Evolutionary conservation across 768 basidiomycete genomes (phyloP), one percentile per base, ranked within the genome.

Genomic region (Polyporus arcularius): DNA sequence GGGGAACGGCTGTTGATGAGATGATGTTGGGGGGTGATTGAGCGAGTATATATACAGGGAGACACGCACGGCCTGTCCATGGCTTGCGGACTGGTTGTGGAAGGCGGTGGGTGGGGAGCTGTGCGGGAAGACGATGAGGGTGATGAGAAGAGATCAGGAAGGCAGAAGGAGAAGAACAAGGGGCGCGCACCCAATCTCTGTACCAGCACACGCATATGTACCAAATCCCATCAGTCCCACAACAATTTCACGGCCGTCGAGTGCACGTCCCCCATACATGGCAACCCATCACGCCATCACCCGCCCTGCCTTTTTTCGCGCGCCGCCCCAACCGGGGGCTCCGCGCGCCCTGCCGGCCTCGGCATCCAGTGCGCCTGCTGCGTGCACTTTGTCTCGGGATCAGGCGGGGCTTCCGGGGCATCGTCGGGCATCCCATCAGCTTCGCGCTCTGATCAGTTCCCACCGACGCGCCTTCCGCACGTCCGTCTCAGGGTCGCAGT

Each of bases 71-170:
- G 58, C 57, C 60, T 61, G 65, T 55, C 58, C 68, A 69, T 68
- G 61, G 57, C 60, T 60, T 57, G 47, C 28, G 38, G 56, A 40
- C 48, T 56, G 61, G 61, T 42, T 11, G 52, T 35, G 57, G 54
- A 65, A 68, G 69, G 64, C 69, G 68, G 69, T 68, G 64, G 64
- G 57, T 38, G 56, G 61, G 64, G 52, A 60, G 60, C 64, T 65
- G 68, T 64, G 64, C 65, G 65, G 50, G 65, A 67, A 63, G 66
- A 62, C 62, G 64, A 65, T 65, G 68, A 61, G 56, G 58, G 62
- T 67, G 68, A 69, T 69, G 64, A 57, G 65, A 68, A 64, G 56
- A 45, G 38, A 58, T 59, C 57, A 60, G 41, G 49, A 60, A 64
- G 60, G 57, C 46, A 57, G 55, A 50, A 49, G 60, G 48, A 50